Percentiles rank a stretch among this genome's conserved stretches.
Conservation (phyloP, 805 yeast genomes). For the Metschnikowia orientalis region DNA sequence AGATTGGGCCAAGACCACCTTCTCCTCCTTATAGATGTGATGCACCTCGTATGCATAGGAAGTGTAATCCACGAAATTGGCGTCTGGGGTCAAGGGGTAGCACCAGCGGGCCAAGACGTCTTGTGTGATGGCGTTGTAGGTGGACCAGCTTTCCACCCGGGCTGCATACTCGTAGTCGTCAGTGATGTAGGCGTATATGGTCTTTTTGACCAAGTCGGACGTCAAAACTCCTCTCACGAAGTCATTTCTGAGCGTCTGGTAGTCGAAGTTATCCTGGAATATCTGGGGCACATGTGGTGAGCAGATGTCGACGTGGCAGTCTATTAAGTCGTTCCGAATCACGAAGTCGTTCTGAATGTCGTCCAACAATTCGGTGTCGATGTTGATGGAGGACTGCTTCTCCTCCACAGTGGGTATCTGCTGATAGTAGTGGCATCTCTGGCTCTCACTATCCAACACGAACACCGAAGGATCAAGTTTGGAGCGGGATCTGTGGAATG, state of each 20-base stretch:
- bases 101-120: constrained; percentile 90
- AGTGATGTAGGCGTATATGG: constrained; percentile 82
- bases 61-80: constrained; percentile 62
- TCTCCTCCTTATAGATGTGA: constrained; percentile 84
- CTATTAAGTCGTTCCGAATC: constrained; percentile 88
- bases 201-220: constrained; percentile 84
- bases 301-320: constrained; percentile 95
- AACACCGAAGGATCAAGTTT: constrained; percentile 80
- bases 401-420: constrained; percentile 56
- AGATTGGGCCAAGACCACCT: constrained; percentile 89
- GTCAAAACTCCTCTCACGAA: constrained; percentile 88
- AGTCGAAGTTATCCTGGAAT: constrained; percentile 95
- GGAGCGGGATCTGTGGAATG: constrained; percentile 80
- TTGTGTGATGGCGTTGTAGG: constrained; percentile 86
- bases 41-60: constrained; percentile 76
- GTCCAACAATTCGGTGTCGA: constrained; percentile 82
- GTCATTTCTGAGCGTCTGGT: constrained; percentile 79
- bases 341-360: constrained; percentile 67
- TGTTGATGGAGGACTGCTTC: constrained; percentile 41
- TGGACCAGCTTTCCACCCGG: constrained; percentile 91
- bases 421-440: constrained; percentile 81
- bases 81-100: constrained; percentile 86
- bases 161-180: constrained; percentile 78
- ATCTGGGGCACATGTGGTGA: constrained; percentile 91
- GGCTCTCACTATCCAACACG: constrained; percentile 66